Evolutionary conservation across 495 filamentous ascomycete genomes (phyloP).

Genomic region (Venustampulla echinocandica): DNA sequence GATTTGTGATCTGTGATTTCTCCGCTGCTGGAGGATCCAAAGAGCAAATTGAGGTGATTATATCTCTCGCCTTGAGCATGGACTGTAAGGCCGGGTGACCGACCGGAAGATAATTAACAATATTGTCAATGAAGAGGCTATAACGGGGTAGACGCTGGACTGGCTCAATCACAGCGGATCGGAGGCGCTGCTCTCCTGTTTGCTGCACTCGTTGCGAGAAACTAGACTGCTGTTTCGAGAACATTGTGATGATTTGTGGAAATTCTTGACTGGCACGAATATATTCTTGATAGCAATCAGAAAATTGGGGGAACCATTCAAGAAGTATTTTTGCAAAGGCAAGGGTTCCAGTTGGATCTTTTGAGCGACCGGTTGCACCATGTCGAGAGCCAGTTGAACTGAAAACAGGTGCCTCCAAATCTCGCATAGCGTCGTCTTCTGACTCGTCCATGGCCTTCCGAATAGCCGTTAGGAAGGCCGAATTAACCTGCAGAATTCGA

Average conservation of each 20-base stretch:
- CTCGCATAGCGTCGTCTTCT: constrained; percentile 65
- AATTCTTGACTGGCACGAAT: constrained; percentile 79
- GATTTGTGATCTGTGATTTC: constrained; percentile 59
- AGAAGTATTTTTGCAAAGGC: constrained; percentile 69
- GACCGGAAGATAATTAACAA: constrained; percentile 71
- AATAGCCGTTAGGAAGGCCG: constrained; percentile 66
- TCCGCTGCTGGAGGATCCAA: constrained; percentile 62
- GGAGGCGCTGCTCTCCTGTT: constrained; percentile 81
- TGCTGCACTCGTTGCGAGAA: constrained; percentile 71
- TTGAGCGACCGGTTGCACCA: constrained; percentile 33
- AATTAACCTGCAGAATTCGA: constrained; percentile 69
- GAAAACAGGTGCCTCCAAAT: constrained; percentile 52
- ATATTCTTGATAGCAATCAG: constrained; percentile 81
- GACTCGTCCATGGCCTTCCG: constrained; percentile 70
- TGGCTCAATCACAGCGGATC: constrained; percentile 91
- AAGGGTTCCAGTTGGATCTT: constrained; percentile 64
- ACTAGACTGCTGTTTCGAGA: constrained; percentile 68
- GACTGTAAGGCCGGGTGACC: constrained; percentile 71
- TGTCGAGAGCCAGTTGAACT: constrained; percentile 33
- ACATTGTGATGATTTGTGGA: constrained; percentile 64
- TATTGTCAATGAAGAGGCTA: constrained; percentile 91
- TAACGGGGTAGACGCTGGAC: constrained; percentile 93
- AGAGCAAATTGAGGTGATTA: constrained; percentile 91
- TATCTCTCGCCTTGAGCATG: constrained; percentile 77
- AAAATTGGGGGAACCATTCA: constrained; percentile 87